Conservation (phyloP, 169 alveolate species). For the Plasmodium vivax region DNA sequence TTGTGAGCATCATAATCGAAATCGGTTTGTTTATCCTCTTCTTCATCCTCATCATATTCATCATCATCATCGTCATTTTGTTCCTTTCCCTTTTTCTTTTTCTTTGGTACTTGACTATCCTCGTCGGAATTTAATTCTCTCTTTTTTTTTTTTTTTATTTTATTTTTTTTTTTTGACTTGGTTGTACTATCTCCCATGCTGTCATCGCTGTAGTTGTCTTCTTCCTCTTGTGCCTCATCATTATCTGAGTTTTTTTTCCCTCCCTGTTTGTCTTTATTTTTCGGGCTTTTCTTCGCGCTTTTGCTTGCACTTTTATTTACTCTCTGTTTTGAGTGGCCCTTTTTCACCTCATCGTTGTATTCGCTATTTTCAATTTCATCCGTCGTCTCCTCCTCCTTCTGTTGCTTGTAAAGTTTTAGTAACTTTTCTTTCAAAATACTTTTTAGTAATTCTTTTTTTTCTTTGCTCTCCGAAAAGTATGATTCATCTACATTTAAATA, state of each 20-base stretch:
- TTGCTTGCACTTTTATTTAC: neutral
- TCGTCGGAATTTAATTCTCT: constrained; percentile 29
- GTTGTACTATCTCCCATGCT: neutral
- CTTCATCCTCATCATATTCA: constrained; percentile 12
- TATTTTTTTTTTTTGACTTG: neutral
- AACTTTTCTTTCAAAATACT: constrained; percentile 58
- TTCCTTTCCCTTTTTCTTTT: constrained; percentile 30
- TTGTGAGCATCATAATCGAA: neutral
- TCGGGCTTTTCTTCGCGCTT: neutral
- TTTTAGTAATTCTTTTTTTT: constrained; percentile 53
- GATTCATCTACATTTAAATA: constrained; percentile 56
- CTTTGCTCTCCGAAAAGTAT: constrained; percentile 56
- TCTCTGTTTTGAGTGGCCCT: neutral
- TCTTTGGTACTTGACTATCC: neutral
- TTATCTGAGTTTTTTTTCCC: neutral
- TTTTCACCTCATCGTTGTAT: neutral
- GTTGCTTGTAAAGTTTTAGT: constrained; percentile 42
- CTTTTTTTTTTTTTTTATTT: constrained; percentile 6
- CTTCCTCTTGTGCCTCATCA: neutral
- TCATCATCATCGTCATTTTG: neutral
- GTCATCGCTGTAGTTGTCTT: neutral
- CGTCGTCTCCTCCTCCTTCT: constrained; percentile 11
- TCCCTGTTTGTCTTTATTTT: neutral
- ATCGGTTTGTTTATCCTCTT: neutral
- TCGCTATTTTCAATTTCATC: constrained; percentile 2